Base-by-base conservation (phyloP, 106 monocot species). In the Allium cepa region DNA sequence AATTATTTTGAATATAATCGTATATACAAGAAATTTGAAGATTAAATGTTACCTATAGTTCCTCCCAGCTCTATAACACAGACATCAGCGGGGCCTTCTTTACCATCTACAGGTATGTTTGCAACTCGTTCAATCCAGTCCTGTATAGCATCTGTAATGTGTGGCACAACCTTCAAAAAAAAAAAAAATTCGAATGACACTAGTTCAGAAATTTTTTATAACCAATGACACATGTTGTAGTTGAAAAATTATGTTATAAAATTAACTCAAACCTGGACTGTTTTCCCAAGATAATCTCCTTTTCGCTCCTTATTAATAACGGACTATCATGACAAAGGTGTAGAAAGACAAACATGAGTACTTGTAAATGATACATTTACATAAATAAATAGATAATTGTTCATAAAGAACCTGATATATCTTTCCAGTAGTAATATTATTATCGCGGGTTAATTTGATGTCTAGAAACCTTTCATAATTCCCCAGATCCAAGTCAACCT, bases 1-100 rank as follows among this genome's bases (percentile, higher is more conserved):
- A 69, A 26, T 66, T 50, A 14, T 10, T 47, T 36, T 60, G 52
- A 66, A 15, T 56, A 68, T 47, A 1, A 16, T 47, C 48, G 46
- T 55, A 55, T 11, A 55, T 11, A 55, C 53, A 55, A 4, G 59
- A 9, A 4, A 17, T 59, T 8, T 59, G 18, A 59, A 59, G 59
- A 3, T 59, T 59, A 59, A 18, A 18, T 46, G 46, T 69, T 72
- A 94, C 94, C 94, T 90, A 87, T 94, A 26, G 94, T 94, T 75
- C 94, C 94, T 69, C 94, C 90, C 53, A 94, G 73, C 85, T 90
- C 90, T 59, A 94, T 87, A 27, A 94, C 87, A 80, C 94, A 94
- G 68, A 94, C 90, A 80, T 90, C 87, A 56, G 94, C 84, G 27
- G 90, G 87, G 11, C 80, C 90, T 72, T 90, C 87, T 74, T 87